phyloP scores from a whole-genome alignment of 2,329 filamentous ascomycete genomes.

The Lizonia empirigonia region DNA sequence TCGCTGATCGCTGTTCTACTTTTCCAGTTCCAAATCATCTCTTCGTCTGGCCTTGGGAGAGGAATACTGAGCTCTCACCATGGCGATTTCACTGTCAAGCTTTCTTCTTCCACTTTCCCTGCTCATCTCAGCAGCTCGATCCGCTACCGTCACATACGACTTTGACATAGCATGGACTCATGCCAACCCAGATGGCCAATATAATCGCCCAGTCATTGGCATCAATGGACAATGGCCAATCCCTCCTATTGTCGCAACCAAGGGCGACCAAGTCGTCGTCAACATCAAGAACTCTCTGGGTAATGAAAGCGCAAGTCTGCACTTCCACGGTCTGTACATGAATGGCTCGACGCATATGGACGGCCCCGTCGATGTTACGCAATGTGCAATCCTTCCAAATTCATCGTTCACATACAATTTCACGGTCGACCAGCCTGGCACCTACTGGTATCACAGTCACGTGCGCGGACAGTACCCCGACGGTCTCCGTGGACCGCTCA shows the following conservation, averaged over 20 bases:
- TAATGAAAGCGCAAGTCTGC: constrained; percentile 69
- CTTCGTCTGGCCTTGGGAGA: neutral
- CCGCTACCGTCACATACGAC: constrained; percentile 53
- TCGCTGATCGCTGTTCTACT: neutral
- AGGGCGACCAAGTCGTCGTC: constrained; percentile 73
- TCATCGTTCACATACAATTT: constrained; percentile 67
- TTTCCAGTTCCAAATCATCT: neutral
- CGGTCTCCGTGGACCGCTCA: constrained; percentile 69
- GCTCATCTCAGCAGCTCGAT: constrained; percentile 27
- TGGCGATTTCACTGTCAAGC: constrained; percentile 54
- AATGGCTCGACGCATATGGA: constrained; percentile 78
- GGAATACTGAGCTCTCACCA: constrained; percentile 25
- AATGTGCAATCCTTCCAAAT: constrained; percentile 62
- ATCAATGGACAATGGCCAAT: constrained; percentile 79
- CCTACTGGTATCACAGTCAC: constrained; percentile 73
- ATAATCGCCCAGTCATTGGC: constrained; percentile 61
- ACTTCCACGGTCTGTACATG: constrained; percentile 80
- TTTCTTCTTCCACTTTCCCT: constrained; percentile 48
- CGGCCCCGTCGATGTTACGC: constrained; percentile 69
- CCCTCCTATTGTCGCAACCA: constrained; percentile 73
- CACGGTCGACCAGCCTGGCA: constrained; percentile 57
- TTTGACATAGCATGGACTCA: constrained; percentile 62
- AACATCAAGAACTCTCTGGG: constrained; percentile 70
- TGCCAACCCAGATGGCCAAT: constrained; percentile 61
- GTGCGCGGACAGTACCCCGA: constrained; percentile 67